These are phyloP conservation scores for Coniophora puteana DNA, from an alignment of 1,284 basidiomycete genomes.

Conservation along the genomic window DNA sequence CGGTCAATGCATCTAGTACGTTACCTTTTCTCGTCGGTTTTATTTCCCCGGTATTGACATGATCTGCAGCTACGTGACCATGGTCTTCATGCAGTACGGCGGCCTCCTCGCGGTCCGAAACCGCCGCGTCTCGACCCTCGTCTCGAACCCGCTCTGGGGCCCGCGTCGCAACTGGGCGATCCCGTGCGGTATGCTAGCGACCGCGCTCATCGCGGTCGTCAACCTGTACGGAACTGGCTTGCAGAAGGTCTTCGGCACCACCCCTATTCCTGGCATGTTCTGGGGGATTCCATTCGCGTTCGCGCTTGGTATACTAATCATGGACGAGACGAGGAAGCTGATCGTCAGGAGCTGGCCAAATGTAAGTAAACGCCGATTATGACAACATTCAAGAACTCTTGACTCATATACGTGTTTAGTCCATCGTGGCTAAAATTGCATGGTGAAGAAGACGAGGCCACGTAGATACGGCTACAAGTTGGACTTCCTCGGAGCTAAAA, in stretches of 20 bases:
- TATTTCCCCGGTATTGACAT: constrained; percentile 4
- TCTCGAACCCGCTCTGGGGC: constrained; percentile 36
- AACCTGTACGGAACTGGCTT: constrained; percentile 39
- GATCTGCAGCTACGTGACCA: constrained; percentile 36
- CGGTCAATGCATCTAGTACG: constrained; percentile 43
- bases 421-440: constrained; percentile 28
- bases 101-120: constrained; percentile 32
- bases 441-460: too few species aligned
- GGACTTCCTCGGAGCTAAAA: too few species aligned
- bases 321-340: constrained; percentile 38
- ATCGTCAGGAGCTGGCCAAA: constrained; percentile 37
- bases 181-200: constrained; percentile 33
- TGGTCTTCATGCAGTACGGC: constrained; percentile 35
- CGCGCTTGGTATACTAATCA: constrained; percentile 30
- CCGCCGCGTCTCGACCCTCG: constrained; percentile 30
- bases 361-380: constrained; percentile 18
- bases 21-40: constrained; percentile 24
- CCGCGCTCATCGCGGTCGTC: constrained; percentile 33
- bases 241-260: constrained; percentile 34
- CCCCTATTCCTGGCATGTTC: constrained; percentile 38
- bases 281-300: constrained; percentile 42
- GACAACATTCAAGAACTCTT: constrained; percentile 18
- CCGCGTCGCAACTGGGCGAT: constrained; percentile 34
- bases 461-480: too few species aligned
- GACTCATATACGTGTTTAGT: constrained; percentile 11